Base-by-base conservation (phyloP, 169 alveolate genomes). In the Cryptosporidium xiaoi region DNA sequence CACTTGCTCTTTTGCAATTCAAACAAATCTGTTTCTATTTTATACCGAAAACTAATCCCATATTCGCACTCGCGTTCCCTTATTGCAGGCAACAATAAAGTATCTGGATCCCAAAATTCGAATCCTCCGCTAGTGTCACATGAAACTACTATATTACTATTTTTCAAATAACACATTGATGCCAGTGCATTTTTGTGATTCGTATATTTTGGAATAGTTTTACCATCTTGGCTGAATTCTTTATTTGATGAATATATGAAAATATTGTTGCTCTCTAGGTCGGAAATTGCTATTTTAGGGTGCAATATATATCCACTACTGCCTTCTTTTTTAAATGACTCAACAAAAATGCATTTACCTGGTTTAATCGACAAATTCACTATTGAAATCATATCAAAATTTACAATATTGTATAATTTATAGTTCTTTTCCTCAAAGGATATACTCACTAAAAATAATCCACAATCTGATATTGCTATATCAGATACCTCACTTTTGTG, bases 21-120 rank as follows among this genome's bases (percentile, higher is more conserved):
- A 77, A 93, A 95, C 48, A 96, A 90, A 90, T 96, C 99, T 15
- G 99, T 97, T 34, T 95, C 96, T 15, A 91, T 64, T 83, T 93
- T 93, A 24, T 83, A 85, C 29, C 71, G 64, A 90, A 92, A 95
- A 44, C 87, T 90, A 20, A 93, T 69, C 24, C 82, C 36, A 65
- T 83, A 65, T 3, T 67, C 82, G 24, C 85, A 60, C 18, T 44
- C 16, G 51, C 44, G 20, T 31, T n/a, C 31, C 1, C 31, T 16
- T 33, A 40, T 55, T 31, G 16, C 56, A 29, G 95, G 95, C 71
- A 93, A 83, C 51, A 90, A 92, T 50, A 64, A 64, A 34, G 92
- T 87, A 8, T 91, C 71, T 40, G 93, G 92, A 69, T 92, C 91
- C 95, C 96, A 95, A 62, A 90, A 82, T 69, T 95, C 97, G 16